Conservation (phyloP, 768 basidiomycete genomes). For the Fomitopsis serialis region DNA sequence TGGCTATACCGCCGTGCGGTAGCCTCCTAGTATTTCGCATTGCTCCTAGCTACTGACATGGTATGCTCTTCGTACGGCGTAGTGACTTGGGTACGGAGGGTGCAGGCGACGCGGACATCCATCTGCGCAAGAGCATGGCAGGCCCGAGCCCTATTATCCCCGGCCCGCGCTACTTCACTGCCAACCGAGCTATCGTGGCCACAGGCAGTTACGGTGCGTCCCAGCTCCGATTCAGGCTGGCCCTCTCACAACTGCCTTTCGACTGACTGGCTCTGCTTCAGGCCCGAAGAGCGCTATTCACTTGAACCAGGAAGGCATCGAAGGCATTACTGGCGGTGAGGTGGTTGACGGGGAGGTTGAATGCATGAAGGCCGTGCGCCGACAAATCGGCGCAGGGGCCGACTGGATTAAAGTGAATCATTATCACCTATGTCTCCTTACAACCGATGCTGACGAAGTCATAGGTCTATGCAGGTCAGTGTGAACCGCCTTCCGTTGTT, state of each 20-base stretch:
- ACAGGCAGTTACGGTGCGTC: constrained; percentile 56
- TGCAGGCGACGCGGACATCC: constrained; percentile 55
- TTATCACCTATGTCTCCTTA: background rate
- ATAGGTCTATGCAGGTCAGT: constrained; percentile 52
- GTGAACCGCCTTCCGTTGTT: no score
- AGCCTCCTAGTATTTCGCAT: background rate
- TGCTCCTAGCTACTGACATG: background rate
- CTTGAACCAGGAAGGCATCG: constrained; percentile 44
- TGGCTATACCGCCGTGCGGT: constrained; percentile 63
- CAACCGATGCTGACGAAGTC: background rate
- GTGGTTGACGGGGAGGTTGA: constrained; percentile 52
- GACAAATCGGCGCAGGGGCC: constrained; percentile 59
- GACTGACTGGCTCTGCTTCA: constrained; percentile 15
- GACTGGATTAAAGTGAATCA: constrained; percentile 59
- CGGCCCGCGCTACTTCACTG: constrained; percentile 61
- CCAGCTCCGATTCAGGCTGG: background rate
- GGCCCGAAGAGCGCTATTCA: constrained; percentile 49
- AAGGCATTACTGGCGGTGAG: constrained; percentile 53
- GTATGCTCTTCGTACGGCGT: no score
- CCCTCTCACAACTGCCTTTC: background rate
- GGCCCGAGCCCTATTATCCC: constrained; percentile 41
- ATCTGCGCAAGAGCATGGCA: constrained; percentile 50
- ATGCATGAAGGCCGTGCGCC: constrained; percentile 49
- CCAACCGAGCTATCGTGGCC: constrained; percentile 52
- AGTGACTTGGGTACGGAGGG: constrained; percentile 70